Conservation (phyloP, 2,329 filamentous ascomycete species). For the Pseudopithomyces maydicus region DNA sequence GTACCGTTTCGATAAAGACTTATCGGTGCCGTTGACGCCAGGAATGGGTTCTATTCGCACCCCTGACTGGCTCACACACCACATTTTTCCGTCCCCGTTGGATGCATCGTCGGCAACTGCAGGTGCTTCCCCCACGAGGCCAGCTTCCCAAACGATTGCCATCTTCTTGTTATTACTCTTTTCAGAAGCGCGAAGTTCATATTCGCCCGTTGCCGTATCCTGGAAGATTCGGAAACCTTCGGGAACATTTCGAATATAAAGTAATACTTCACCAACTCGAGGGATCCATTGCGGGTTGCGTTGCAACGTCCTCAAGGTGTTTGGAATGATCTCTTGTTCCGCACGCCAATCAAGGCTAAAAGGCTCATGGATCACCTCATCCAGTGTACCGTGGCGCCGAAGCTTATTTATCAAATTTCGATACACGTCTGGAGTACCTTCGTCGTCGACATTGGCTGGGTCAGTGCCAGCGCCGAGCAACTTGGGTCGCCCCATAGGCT, state of each 20-base stretch:
- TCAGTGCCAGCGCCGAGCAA: slow-evolving; percentile 24
- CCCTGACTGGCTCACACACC: slow-evolving; percentile 57
- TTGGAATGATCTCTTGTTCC: slow-evolving; percentile 51
- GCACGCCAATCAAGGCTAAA: slow-evolving; percentile 63
- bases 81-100: slow-evolving; percentile 50
- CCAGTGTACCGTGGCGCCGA: slow-evolving; percentile 45
- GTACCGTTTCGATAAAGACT: slow-evolving; percentile 58
- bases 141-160: slow-evolving; percentile 60
- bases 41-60: slow-evolving; percentile 64
- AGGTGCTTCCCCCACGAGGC: slow-evolving; percentile 59
- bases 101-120: slow-evolving; percentile 47
- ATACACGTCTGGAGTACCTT: slow-evolving; percentile 61
- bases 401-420: slow-evolving; percentile 57
- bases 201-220: slow-evolving; percentile 26
- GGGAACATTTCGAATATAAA: slow-evolving; percentile 52
- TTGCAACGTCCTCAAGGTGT: slow-evolving; percentile 49
- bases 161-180: slow-evolving; percentile 36
- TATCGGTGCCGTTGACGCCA: slow-evolving; percentile 55
- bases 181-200: slow-evolving; percentile 26
- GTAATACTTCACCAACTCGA: slow-evolving; percentile 61
- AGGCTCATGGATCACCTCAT: slow-evolving; percentile 55
- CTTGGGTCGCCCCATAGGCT: slow-evolving; percentile 26
- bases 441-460: slow-evolving; percentile 49
- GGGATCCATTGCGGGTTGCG: slow-evolving; percentile 58
- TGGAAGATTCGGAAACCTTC: slow-evolving; percentile 34